Conservation (phyloP, 352 stramenopile genomes). For the Phytophthora fragariae region DNA sequence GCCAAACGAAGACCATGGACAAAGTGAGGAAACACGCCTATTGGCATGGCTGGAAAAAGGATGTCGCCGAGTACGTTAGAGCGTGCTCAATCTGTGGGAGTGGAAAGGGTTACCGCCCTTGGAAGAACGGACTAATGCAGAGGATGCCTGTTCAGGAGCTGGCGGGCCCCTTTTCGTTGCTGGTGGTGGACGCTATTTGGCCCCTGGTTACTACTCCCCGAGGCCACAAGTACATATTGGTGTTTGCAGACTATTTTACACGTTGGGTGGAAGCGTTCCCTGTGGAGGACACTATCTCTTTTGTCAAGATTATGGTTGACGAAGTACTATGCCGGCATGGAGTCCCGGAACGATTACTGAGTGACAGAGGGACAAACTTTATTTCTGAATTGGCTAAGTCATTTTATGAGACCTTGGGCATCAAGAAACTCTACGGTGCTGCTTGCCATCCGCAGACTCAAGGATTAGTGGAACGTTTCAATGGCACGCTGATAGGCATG, state of each 20-base stretch:
- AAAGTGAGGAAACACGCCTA: conserved; percentile 1
- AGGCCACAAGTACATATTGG: background rate
- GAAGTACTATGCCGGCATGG: background rate
- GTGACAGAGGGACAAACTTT: conserved; percentile 5
- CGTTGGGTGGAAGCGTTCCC: background rate
- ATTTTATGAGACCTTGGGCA: background rate
- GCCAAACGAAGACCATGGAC: conserved; percentile 4
- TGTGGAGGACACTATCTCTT: too few relatives aligned
- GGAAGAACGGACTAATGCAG: conserved; percentile 9
- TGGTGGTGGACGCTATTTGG: background rate
- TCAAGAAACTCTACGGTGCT: conserved; percentile 9
- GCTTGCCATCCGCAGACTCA: conserved; percentile 4
- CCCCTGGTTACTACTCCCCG: background rate
- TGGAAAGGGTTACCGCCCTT: background rate
- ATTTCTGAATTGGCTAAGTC: conserved; percentile 4
- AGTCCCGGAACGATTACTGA: background rate
- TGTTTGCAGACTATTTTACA: too few relatives aligned
- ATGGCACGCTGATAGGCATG: background rate
- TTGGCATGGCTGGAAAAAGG: background rate
- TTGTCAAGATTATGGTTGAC: background rate
- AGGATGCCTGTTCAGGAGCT: background rate
- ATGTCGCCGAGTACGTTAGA: background rate
- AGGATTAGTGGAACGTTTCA: conserved; percentile 6
- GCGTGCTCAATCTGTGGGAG: background rate
- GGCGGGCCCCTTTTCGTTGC: background rate